phyloP scores from a whole-genome alignment of 805 yeast species.

The Wilhelminamyces savonicus region DNA sequence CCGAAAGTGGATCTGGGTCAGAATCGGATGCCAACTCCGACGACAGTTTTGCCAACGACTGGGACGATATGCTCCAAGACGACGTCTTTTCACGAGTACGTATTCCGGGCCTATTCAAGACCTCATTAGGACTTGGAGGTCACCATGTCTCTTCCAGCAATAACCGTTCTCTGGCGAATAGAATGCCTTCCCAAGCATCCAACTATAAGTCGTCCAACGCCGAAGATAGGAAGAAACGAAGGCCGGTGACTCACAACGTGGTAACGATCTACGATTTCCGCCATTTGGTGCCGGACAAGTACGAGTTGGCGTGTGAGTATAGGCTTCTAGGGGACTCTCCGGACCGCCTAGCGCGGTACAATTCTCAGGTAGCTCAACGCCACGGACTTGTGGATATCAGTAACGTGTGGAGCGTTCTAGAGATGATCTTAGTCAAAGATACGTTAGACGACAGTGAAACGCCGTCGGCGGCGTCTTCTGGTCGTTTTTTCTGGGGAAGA shows the following conservation, averaged over 20 bases:
- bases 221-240: conserved; percentile 10
- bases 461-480: not conserved
- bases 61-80: conserved; percentile 57
- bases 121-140: conserved; percentile 35
- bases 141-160: conserved; percentile 13
- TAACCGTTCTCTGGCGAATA: conserved; percentile 5
- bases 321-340: conserved; percentile 59
- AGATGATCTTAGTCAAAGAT: conserved; percentile 40
- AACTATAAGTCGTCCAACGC: conserved; percentile 31
- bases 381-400: conserved; percentile 58
- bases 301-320: conserved; percentile 64
- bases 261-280: conserved; percentile 61
- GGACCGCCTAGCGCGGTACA: conserved; percentile 58
- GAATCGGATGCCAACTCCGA: conserved; percentile 11
- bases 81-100: conserved; percentile 48
- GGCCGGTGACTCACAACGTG: conserved; percentile 40
- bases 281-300: conserved; percentile 68
- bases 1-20: conserved; percentile 4
- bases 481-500: conserved; percentile 61
- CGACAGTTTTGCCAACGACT: conserved; percentile 61
- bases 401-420: conserved; percentile 68
- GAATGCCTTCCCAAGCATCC: conserved; percentile 13
- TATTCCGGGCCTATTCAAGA: conserved; percentile 45
- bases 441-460: conserved; percentile 1
- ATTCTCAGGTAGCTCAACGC: conserved; percentile 62